Base-by-base conservation (phyloP, 805 yeast genomes). In the Suhomyces faveliae region DNA sequence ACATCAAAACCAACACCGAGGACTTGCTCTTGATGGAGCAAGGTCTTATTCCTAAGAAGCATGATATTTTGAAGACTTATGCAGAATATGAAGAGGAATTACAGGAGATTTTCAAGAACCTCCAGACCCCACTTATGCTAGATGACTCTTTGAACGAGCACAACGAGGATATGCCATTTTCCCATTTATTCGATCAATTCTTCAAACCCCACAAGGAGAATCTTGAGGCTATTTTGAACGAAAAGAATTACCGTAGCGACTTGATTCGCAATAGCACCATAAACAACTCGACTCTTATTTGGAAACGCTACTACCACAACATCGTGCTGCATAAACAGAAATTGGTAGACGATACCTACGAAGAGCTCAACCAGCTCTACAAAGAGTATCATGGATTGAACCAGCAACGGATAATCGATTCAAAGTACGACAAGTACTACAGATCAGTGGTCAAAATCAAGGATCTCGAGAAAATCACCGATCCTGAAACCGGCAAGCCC, bases 81-180 rank as follows among this genome's bases (percentile, higher is more conserved):
- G 59, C 56, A 5, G 70, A 67, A 27, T 63, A 62, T 45, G 71
- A 71, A 45, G 55, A 57, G 7, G 73, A 68, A 49, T 54, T 73
- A 9, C 38, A 52, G 5, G 68, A 60, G 24, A 52, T 72, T 8
- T 53, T 67, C 25, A 50, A 56, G 7, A 62, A 62, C 37, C 49
- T 68, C 5, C 69, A 67, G 45, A 62, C 67, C 53, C 77, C 76
- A 1, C 53, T 67, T 20, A 62, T 56, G 10, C 55, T 70, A 37
- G 76, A 72, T 45, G 58, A 56, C 5, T 53, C 58, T 9, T 55
- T 70, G 27, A 47, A 45, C 5, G 49, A 52, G 17, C 49, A 50
- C 8, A 42, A 49, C 24, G 50, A 46, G 8, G 20, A 20, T 19
- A 21, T 63, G 22, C 68, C 67, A 24, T 63, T 61, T 46, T 50